A percentile compares a stretch with the other conserved stretches of the same genome.
Conservation (phyloP, 2,329 filamentous ascomycete species). For the Setomelanomma holmii region DNA sequence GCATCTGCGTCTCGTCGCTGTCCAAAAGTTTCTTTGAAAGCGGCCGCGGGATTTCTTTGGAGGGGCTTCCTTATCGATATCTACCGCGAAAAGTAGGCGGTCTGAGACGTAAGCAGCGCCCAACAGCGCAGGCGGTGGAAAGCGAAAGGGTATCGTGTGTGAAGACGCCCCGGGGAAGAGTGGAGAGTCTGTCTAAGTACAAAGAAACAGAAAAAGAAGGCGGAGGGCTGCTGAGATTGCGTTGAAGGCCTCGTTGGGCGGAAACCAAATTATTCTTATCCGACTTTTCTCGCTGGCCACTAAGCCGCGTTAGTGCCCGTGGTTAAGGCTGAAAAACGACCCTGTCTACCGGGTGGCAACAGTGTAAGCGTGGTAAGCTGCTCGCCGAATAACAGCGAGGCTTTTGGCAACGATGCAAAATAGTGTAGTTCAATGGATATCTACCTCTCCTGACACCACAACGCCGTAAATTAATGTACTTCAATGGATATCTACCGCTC, state of each 20-base stretch:
- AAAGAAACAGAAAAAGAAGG: conserved; percentile 23
- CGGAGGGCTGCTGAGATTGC: conserved; percentile 17
- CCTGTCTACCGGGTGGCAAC: neutral
- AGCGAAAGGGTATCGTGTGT: conserved; percentile 30
- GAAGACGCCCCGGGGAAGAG: conserved; percentile 35
- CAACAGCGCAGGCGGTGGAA: conserved; percentile 14
- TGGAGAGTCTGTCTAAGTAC: conserved; percentile 38
- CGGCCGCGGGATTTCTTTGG: conserved; percentile 19
- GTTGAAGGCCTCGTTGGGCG: conserved; percentile 24
- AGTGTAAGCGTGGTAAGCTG: neutral
- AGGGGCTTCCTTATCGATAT: conserved; percentile 46
- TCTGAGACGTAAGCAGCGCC: conserved; percentile 21
- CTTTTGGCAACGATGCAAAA: neutral
- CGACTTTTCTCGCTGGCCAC: neutral
- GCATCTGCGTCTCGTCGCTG: conserved; percentile 47
- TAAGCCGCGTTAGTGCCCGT: neutral
- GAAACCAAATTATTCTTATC: conserved; percentile 33
- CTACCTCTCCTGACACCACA: too few species aligned
- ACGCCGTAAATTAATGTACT: too few species aligned
- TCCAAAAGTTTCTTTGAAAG: conserved; percentile 6
- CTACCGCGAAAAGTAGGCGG: conserved; percentile 5
- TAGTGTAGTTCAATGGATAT: neutral
- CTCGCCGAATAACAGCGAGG: neutral
- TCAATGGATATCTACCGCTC: neutral
- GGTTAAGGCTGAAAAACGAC: neutral